Percentiles rank a stretch among this genome's conserved stretches.
These are phyloP conservation scores for Diutina sp. DNA, from an alignment of 1,139 yeast species.

Conservation along the genomic window DNA sequence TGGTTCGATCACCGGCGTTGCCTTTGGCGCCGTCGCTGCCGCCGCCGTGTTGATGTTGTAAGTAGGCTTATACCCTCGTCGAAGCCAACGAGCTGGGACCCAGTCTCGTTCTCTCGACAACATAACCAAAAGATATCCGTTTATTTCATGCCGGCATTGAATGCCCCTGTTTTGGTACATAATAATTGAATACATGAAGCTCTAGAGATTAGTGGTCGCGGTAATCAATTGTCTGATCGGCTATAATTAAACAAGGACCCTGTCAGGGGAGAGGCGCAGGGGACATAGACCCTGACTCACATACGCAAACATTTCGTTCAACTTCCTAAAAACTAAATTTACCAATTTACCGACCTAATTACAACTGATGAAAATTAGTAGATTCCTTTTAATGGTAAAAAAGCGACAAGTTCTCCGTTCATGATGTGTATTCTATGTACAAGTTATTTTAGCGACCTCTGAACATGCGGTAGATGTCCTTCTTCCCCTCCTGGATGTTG, in stretches of 20 bases:
- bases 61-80: not conserved
- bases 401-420: too few relatives aligned
- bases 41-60: conserved; percentile 1
- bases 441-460: conserved; percentile 34
- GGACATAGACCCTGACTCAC: too few relatives aligned
- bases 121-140: not conserved
- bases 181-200: not conserved
- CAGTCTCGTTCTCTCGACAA: not conserved
- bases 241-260: too few relatives aligned
- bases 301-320: too few relatives aligned
- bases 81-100: not conserved
- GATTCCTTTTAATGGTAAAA: too few relatives aligned
- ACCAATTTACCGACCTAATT: too few relatives aligned
- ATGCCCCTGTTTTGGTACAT: not conserved
- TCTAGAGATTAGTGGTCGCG: too few relatives aligned
- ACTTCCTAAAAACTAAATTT: too few relatives aligned
- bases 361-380: too few relatives aligned
- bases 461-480: conserved; percentile 36
- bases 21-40: not conserved
- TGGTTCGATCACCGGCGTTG: not conserved
- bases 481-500: conserved; percentile 35
- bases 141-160: not conserved
- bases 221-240: too few relatives aligned
- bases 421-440: not conserved
- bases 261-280: too few relatives aligned